These are phyloP conservation scores for Peniophora sp. DNA, from an alignment of 1,284 basidiomycete species.

Conservation along the genomic window DNA sequence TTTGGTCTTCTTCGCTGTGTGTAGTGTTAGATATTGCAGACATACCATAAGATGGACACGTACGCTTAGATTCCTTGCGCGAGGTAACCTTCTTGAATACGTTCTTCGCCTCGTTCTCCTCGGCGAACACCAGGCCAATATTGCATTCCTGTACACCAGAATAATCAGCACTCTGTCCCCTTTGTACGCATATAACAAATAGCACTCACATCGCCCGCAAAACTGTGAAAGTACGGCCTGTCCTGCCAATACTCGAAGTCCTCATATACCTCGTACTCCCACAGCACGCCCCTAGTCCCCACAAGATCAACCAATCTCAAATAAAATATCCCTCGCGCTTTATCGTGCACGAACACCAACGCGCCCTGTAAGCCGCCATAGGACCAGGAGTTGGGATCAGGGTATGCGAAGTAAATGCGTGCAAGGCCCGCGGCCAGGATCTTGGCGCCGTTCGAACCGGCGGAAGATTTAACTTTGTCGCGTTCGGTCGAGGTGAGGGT, in stretches of 20 bases:
- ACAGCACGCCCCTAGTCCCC: conserved; percentile 83
- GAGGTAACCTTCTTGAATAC: conserved; percentile 84
- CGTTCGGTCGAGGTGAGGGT: conserved; percentile 72
- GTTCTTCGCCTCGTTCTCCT: conserved; percentile 82
- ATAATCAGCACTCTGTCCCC: conserved; percentile 4
- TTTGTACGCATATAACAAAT: neutral
- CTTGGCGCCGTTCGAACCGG: conserved; percentile 55
- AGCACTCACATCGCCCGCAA: conserved; percentile 80
- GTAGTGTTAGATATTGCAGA: conserved; percentile 1
- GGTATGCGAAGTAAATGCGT: conserved; percentile 82
- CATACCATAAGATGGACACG: conserved; percentile 16
- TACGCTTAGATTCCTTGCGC: conserved; percentile 59
- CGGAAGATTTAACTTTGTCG: conserved; percentile 60
- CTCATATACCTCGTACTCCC: conserved; percentile 91
- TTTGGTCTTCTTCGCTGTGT: conserved; percentile 26
- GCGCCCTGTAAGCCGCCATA: conserved; percentile 85
- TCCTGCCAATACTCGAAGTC: conserved; percentile 84
- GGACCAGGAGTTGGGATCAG: conserved; percentile 69
- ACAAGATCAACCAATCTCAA: conserved; percentile 78
- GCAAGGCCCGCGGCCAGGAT: conserved; percentile 74
- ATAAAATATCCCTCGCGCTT: conserved; percentile 46
- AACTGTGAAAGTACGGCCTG: conserved; percentile 90
- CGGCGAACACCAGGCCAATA: conserved; percentile 88
- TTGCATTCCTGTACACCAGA: conserved; percentile 56
- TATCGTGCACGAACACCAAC: conserved; percentile 66